These are phyloP conservation scores for Glebionis coronaria DNA, from an alignment of 129 eudicot genomes.

Conservation along the genomic window DNA sequence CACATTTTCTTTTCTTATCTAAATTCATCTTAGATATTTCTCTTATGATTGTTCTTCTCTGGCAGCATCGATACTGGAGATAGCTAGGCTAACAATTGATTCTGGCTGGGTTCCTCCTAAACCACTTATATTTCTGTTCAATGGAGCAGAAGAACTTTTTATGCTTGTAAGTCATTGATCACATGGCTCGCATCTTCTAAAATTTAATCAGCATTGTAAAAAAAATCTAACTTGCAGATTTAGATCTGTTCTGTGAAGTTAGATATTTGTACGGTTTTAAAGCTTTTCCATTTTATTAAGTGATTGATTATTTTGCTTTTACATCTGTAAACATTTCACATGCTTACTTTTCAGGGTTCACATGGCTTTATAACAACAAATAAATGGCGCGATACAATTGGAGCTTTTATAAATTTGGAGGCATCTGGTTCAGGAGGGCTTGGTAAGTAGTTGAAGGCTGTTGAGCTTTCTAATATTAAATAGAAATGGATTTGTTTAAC, in stretches of 20 bases:
- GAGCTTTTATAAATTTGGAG: constrained; percentile 90
- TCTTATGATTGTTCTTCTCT: constrained; percentile 5
- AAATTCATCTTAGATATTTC: constrained; percentile 5
- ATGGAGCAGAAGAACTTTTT: constrained; percentile 98
- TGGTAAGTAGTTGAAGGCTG: constrained; percentile 44
- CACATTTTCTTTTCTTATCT: constrained; percentile 4
- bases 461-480: constrained; percentile 11
- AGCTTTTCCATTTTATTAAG: not conserved
- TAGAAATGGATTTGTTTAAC: not conserved
- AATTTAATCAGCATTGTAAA: not conserved
- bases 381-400: constrained; percentile 86
- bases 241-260: not conserved
- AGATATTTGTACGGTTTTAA: constrained; percentile 6
- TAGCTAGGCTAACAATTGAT: constrained; percentile 83
- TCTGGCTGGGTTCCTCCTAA: constrained; percentile 88
- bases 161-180: constrained; percentile 64
- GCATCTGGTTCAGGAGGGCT: constrained; percentile 95
- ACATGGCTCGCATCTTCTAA: not conserved
- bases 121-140: constrained; percentile 88
- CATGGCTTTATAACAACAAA: constrained; percentile 96
- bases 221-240: not conserved
- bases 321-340: not conserved
- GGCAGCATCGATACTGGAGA: constrained; percentile 87
- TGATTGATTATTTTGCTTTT: constrained; percentile 13
- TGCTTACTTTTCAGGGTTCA: constrained; percentile 71